These are phyloP conservation scores for Apostasia ramifera DNA, from an alignment of 106 monocot species.

Conservation along the genomic window DNA sequence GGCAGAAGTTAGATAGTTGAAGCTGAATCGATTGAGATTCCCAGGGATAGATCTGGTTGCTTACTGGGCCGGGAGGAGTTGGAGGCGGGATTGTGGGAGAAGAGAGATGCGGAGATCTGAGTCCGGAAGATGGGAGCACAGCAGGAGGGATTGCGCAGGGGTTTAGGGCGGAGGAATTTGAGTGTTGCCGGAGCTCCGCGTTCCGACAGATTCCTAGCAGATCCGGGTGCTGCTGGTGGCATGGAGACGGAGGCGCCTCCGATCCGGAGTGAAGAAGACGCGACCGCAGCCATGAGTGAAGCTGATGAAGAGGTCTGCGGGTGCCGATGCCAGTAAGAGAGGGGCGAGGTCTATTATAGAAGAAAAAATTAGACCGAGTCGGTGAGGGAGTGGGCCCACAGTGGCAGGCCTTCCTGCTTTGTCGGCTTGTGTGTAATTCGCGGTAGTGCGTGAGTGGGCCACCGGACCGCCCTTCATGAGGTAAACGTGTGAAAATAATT, in stretches of 20 bases:
- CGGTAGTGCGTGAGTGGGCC: too few relatives aligned
- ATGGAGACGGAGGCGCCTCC: background rate
- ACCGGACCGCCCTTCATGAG: too few relatives aligned
- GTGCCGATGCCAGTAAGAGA: too few relatives aligned
- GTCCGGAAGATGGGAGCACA: background rate
- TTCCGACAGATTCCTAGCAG: background rate
- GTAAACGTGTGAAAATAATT: too few relatives aligned
- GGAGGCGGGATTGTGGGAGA: background rate
- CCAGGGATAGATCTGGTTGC: background rate
- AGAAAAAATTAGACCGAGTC: too few relatives aligned
- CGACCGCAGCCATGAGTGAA: background rate
- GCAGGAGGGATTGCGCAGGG: background rate
- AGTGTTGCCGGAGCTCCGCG: background rate
- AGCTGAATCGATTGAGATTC: background rate
- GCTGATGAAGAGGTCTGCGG: background rate
- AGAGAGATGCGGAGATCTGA: constrained; percentile 7
- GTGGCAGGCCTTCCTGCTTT: too few relatives aligned
- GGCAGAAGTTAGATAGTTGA: background rate
- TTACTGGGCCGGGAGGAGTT: constrained; percentile 9
- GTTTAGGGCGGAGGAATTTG: background rate
- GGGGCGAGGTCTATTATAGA: too few relatives aligned
- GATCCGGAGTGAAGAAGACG: background rate
- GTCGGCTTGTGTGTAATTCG: too few relatives aligned
- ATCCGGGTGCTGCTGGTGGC: background rate
- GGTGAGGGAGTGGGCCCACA: too few relatives aligned